Evolutionary conservation across 441 rosid species (phyloP).

Genomic region (Francoa sonchifolia): DNA sequence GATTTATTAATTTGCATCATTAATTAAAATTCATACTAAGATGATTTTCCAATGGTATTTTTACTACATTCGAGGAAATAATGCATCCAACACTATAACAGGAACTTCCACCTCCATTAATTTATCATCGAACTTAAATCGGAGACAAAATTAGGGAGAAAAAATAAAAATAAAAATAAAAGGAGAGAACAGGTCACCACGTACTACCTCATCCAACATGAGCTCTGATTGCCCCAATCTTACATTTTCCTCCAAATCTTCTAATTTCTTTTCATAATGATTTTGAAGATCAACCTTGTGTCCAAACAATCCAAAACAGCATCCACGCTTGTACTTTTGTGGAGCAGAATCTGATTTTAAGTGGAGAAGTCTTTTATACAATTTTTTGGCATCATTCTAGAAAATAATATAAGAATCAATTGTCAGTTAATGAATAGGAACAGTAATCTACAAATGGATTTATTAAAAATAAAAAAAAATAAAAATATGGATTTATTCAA

Average conservation of each 20-base stretch:
- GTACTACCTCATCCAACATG: constrained; percentile 45
- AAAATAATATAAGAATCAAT: constrained; percentile 4
- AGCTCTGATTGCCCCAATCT: constrained; percentile 56
- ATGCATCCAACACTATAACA: no score
- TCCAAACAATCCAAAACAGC: constrained; percentile 32
- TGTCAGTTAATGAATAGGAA: constrained; percentile 7
- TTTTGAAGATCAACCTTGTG: constrained; percentile 43
- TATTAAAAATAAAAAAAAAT: neutral
- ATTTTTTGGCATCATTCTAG: constrained; percentile 45
- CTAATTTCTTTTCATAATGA: constrained; percentile 59
- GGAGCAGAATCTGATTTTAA: constrained; percentile 37
- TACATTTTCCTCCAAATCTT: constrained; percentile 53
- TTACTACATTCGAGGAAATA: no score
- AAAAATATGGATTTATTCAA: neutral
- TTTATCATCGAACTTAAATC: no score
- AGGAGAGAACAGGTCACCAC: no score
- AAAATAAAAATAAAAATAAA: no score
- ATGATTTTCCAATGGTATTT: no score
- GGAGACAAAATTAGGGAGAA: no score
- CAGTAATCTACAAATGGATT: no score
- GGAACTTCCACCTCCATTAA: no score
- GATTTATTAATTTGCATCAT: no score
- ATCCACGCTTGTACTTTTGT: constrained; percentile 17
- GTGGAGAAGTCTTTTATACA: constrained; percentile 35
- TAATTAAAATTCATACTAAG: no score